Evolutionary conservation across 768 basidiomycete species (phyloP), one percentile per base, ranked within the genome.

Genomic region (Tylopilus intermedius): DNA sequence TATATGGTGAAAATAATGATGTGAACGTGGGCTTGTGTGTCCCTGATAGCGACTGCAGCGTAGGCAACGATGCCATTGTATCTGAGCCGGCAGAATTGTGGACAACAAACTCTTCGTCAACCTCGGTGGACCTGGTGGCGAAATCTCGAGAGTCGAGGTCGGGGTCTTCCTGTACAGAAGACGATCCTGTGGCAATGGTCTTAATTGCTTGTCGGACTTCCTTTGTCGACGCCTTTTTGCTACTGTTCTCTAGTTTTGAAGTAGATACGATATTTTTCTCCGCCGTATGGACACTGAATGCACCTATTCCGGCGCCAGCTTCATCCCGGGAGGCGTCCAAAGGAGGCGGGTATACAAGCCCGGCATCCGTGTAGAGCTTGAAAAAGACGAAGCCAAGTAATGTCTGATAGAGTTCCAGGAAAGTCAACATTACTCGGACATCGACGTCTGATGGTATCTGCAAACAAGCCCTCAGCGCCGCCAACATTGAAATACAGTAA

Each of bases 361-460:
- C 90, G 35, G 79, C 79, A 65, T 97, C 94, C n/a, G 89, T 86
- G 73, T 93, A 99, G n/a, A 99, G 82, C 73, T 95, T 96, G 81
- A 93, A 99, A 66, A 96, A 84, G 21, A 93, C 88, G 65, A 99
- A 99, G 6, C 91, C 92, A 27, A 98, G 83, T 8, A 97, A 74
- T 1, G 95, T 98, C 71, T 98, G 94, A 71, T 99, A 98, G 9
- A 99, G 81, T 69, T 99, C 96, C 62, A 99, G 74, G 76, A 99
- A 99, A 7, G 96, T 99, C 55, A 96, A 72, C 86, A 99, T 94
- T 46, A 99, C 96, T 40, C 96, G 88, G 65, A 96, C 86, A 68
- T 99, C 96, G 51, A 99, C 95, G 65, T 98, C 95, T 33, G 84
- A 70, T 7, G 96, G 96, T 56, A 97, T 84, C 93, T 97, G 57